phyloP scores from a whole-genome alignment of 2,329 filamentous ascomycete species.

The Thielaviopsis ethacetica region DNA sequence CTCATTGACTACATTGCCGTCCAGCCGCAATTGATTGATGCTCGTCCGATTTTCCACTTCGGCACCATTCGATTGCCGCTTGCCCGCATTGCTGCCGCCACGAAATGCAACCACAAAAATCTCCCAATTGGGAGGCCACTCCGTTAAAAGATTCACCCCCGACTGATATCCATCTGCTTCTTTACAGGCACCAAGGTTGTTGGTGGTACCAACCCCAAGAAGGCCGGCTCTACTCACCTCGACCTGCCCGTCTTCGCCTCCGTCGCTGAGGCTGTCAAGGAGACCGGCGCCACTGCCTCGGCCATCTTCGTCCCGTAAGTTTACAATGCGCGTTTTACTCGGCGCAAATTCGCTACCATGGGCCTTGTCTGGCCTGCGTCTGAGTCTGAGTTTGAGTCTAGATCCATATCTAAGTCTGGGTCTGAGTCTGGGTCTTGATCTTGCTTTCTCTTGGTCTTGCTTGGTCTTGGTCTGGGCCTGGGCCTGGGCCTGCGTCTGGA shows the following conservation, averaged over 20 bases:
- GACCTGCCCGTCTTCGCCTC: slow-evolving; percentile 84
- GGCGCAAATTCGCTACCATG: neutral
- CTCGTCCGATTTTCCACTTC: neutral
- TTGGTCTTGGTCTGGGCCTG: neutral
- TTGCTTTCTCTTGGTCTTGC: no score
- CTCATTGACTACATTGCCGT: neutral
- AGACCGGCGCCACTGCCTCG: slow-evolving; percentile 79
- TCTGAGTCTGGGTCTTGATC: no score
- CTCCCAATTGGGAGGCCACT: neutral
- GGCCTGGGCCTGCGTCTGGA: no score
- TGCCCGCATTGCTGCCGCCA: neutral
- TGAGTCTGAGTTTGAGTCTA: no score
- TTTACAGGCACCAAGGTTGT: slow-evolving; percentile 83
- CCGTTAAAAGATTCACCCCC: neutral
- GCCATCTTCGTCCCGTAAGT: slow-evolving; percentile 90
- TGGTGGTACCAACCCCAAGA: slow-evolving; percentile 97
- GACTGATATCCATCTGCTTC: slow-evolving; percentile 5
- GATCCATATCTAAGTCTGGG: no score
- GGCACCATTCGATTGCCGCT: neutral
- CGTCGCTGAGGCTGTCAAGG: slow-evolving; percentile 74
- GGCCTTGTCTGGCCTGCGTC: neutral
- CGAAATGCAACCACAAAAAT: neutral
- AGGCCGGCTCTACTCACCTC: slow-evolving; percentile 81
- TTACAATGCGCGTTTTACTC: slow-evolving; percentile 1
- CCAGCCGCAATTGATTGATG: neutral